Base-by-base conservation (phyloP, 148 eudicot species). In the Dianthus caryophyllus region DNA sequence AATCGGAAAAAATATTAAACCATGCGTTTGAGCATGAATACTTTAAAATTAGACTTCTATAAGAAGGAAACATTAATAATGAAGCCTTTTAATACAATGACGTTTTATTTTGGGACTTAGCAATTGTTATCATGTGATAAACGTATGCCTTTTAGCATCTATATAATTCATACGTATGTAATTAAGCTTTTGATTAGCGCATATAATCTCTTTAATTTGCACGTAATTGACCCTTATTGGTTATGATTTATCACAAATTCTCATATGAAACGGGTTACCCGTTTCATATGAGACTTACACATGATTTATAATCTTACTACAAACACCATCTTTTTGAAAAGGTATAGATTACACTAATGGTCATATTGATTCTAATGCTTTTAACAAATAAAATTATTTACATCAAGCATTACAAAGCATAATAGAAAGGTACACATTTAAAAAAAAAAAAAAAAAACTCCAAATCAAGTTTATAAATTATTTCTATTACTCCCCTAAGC, bases 71-170 rank as follows among this genome's bases (percentile, higher is more conserved):
- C 17, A 68, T 41, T 48, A 17, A 58, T 15, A 26, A 50, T 21
- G n/a, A 67, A 29, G 26, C 18, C 15, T 5, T 43, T 18, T 21
- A 43, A 62, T 30, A 30, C 43, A 1, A 63, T 63, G 66, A 69
- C 52, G 78, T 47, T 64, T 30, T 46, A 43, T 24, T 49, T 75
- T 56, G 78, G 78, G 73, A 69, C 29, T 47, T 69, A 75, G 78
- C 53, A 22, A 47, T 75, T 69, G 78, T 75, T 61, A 24, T 56
- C 41, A 69, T 33, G 33, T 64, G 69, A 62, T 6, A 56, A 63
- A 44, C 73, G 59, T 62, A 55, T 75, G 38, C 64, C 57, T 51
- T 39, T 53, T 20, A 61, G 52, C 48, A 57, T 65, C 58, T 72
- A 18, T 18, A 25, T 57, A 57, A 4, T 6, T 36, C 17, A 17